A percentile compares a stretch with the other conserved stretches of the same genome.
phyloP scores from a whole-genome alignment of 306 rosid species.

The Myrica gale region DNA sequence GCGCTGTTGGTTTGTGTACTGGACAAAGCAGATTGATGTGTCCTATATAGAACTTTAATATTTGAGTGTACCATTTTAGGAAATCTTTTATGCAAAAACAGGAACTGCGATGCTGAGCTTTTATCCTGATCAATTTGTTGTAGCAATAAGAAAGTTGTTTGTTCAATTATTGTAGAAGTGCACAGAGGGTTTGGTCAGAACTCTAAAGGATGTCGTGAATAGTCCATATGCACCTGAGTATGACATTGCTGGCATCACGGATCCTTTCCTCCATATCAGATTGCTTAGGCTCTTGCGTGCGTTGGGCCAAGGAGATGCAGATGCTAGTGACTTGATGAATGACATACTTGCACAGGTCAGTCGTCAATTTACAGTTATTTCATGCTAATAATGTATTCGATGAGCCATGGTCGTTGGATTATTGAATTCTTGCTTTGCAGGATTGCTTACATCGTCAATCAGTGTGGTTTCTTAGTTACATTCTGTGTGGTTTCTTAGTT shows the following conservation, averaged over 20 bases:
- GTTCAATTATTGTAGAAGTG: conserved; percentile 63
- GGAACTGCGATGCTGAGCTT: conserved; percentile 7
- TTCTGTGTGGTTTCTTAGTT: too few relatives aligned
- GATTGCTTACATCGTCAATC: conserved; percentile 3
- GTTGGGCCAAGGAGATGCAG: conserved; percentile 90
- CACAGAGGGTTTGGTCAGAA: conserved; percentile 84
- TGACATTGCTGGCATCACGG: conserved; percentile 94
- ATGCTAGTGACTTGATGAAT: conserved; percentile 91
- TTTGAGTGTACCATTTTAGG: neutral
- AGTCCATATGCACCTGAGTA: conserved; percentile 96
- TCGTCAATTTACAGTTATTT: conserved; percentile 16
- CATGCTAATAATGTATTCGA: conserved; percentile 18
- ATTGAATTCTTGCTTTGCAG: conserved; percentile 21
- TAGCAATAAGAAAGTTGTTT: conserved; percentile 24
- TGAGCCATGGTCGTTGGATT: conserved; percentile 14
- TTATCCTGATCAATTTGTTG: conserved; percentile 18
- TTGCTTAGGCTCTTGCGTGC: conserved; percentile 83
- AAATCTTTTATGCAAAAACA: conserved; percentile 20
- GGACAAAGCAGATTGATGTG: conserved; percentile 26
- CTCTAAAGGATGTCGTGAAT: conserved; percentile 79
- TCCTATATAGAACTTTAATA: conserved; percentile 11
- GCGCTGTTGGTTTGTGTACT: conserved; percentile 7
- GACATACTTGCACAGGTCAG: conserved; percentile 99
- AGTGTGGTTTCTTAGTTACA: neutral
- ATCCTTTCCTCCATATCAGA: conserved; percentile 95